Conservation (phyloP, 805 yeast species). For the Starmerella roubikii region DNA sequence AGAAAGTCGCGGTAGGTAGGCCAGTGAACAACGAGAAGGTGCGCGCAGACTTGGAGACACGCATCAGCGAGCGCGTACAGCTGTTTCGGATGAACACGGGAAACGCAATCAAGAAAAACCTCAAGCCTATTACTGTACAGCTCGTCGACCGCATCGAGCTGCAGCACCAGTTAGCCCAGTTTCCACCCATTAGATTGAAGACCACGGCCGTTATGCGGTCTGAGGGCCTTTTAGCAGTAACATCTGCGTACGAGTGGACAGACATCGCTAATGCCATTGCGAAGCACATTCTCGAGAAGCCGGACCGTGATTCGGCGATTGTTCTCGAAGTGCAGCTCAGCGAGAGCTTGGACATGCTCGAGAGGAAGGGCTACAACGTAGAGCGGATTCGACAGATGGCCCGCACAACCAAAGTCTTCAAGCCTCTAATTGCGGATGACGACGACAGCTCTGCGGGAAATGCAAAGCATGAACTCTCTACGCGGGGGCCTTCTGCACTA, state of each 20-base stretch:
- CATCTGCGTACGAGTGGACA: conserved; percentile 25
- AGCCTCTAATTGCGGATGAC: too few species aligned
- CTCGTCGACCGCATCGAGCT: conserved; percentile 21
- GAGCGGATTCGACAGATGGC: conserved; percentile 20
- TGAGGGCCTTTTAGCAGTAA: conserved; percentile 16
- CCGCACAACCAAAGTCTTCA: too few species aligned
- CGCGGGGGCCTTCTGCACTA: too few species aligned
- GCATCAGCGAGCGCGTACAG: conserved; percentile 24
- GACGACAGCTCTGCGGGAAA: too few species aligned
- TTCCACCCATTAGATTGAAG: conserved; percentile 15
- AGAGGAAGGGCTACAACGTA: conserved; percentile 30
- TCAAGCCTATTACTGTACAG: conserved; percentile 14
- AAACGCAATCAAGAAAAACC: conserved; percentile 10
- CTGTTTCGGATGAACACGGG: conserved; percentile 25
- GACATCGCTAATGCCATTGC: conserved; percentile 27
- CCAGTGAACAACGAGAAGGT: conserved; percentile 9
- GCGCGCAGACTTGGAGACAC: conserved; percentile 13
- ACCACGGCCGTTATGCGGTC: conserved; percentile 18
- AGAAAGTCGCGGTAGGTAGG: conserved; percentile 21
- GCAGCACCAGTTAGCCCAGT: conserved; percentile 18
- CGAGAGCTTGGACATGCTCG: conserved; percentile 22
- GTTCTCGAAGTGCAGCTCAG: conserved; percentile 28
- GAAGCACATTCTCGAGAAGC: conserved; percentile 21
- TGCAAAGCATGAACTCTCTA: too few species aligned
- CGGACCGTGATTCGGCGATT: conserved; percentile 29